Evolutionary conservation across 1,284 basidiomycete species (phyloP), one percentile per base, ranked within the genome.

Genomic region (Anthracocystis panici-leucophaei): DNA sequence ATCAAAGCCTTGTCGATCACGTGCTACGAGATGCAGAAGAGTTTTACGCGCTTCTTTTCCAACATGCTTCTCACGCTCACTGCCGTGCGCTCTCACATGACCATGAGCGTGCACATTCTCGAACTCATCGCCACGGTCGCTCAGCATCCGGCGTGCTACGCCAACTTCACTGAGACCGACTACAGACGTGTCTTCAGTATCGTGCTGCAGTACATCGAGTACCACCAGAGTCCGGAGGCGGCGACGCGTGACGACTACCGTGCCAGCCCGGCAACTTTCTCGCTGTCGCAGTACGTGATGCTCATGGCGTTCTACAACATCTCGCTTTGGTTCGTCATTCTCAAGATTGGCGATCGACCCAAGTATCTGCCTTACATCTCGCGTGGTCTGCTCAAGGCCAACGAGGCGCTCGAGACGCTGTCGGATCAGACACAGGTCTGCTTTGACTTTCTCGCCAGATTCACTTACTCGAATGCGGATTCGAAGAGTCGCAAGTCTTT

Each of bases 361-460:
- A 89, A 89, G 55, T 92, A 97, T 84, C 90, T 98, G 42, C 89
- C 90, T 33, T 94, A 93, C 86, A 95, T 99, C 83, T 92, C 92
- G 1, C 89, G 92, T 9, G 93, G 95, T 75, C 89, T 99, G 4
- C 88, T 96, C 14, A 88, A 95, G 46, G 95, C 94, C 12, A 95
- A 96, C 85, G 92, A 93, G 69, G 91, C 90, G 23, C 90, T 90
- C 55, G 87, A 88, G 5, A 88, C 90, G 44, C 88, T 97, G 2
- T 95, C 98, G 82, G 94, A 94, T 77, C 91, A 93, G 50, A 94
- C 94, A 0, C 94, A 98, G 85, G 95, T 98, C 23, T 97, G 94
- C 84, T 96, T 99, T 82, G 97, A 99, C 86, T 99, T 96, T 93
- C 89, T 99, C 8, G 93, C 94, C 20, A 89, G 97, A 18, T 97